phyloP scores from a whole-genome alignment of 768 basidiomycete species.

The Glaciozyma antarctica region DNA sequence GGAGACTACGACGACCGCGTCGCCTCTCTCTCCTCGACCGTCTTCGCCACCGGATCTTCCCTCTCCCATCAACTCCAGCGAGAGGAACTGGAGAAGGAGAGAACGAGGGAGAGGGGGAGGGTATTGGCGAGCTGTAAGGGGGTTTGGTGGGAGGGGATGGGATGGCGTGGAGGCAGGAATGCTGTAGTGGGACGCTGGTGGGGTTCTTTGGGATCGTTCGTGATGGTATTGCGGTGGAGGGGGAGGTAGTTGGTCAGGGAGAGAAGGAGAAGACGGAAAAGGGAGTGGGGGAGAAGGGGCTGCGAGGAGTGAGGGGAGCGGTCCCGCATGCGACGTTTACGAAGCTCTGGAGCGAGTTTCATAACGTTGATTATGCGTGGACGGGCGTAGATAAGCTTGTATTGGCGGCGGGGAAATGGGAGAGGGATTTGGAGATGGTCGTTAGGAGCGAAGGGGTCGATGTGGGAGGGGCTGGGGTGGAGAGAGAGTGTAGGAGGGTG shows the following conservation, averaged over 20 bases:
- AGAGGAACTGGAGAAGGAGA: conserved; percentile 15
- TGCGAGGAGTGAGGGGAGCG: not conserved
- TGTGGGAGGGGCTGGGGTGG: not conserved
- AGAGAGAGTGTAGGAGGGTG: not conserved
- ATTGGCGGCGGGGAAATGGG: not conserved
- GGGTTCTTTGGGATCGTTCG: conserved; percentile 71
- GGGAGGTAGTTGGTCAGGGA: too few species aligned
- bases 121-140: conserved; percentile 10
- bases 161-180: conserved; percentile 94
- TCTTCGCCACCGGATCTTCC: not conserved
- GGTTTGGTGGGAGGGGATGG: conserved; percentile 91
- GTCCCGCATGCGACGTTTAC: conserved; percentile 23
- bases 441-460: not conserved
- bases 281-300: not conserved
- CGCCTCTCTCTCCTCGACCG: not conserved
- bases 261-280: not conserved
- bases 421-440: conserved; percentile 1
- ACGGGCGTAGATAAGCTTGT: not conserved
- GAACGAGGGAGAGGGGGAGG: conserved; percentile 24
- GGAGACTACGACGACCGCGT: conserved; percentile 41
- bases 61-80: not conserved
- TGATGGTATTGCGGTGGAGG: not conserved
- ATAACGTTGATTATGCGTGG: conserved; percentile 33
- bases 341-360: conserved; percentile 32
- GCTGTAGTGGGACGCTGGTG: conserved; percentile 76